Evolutionary conservation across 2,329 filamentous ascomycete genomes (phyloP).

Genomic region (Arthrobotrys musiformis): DNA sequence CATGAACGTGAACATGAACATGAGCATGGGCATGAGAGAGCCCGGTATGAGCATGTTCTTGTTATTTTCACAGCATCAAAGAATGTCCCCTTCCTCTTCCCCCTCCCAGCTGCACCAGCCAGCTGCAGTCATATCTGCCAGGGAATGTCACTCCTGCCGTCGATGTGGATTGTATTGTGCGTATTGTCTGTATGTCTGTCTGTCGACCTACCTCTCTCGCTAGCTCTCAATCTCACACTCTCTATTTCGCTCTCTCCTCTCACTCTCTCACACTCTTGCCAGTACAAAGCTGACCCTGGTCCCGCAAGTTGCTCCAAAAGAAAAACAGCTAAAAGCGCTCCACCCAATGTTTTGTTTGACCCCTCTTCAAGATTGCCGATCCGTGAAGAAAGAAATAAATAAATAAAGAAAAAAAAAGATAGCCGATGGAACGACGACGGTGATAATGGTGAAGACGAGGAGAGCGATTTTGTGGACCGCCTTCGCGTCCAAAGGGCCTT

Average conservation of each 20-base stretch:
- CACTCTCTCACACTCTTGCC: not conserved
- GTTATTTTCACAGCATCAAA: not conserved
- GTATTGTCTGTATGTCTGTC: not conserved
- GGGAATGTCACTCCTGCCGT: not conserved
- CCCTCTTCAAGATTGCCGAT: not conserved
- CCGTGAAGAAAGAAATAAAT: not conserved
- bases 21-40: not conserved
- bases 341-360: not conserved
- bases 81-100: no score
- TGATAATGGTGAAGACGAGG: not conserved
- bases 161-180: not conserved
- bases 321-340: not conserved
- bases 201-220: not conserved
- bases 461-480: not conserved
- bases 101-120: no score
- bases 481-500: conserved; percentile 8
- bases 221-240: not conserved
- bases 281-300: conserved; percentile 15
- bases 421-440: no score
- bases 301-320: not conserved
- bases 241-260: not conserved
- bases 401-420: not conserved
- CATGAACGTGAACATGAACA: not conserved
- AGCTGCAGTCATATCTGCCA: not conserved
- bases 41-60: not conserved